These are phyloP conservation scores for Podaxis carcinomalis DNA, from an alignment of 768 basidiomycete species.

Conservation along the genomic window DNA sequence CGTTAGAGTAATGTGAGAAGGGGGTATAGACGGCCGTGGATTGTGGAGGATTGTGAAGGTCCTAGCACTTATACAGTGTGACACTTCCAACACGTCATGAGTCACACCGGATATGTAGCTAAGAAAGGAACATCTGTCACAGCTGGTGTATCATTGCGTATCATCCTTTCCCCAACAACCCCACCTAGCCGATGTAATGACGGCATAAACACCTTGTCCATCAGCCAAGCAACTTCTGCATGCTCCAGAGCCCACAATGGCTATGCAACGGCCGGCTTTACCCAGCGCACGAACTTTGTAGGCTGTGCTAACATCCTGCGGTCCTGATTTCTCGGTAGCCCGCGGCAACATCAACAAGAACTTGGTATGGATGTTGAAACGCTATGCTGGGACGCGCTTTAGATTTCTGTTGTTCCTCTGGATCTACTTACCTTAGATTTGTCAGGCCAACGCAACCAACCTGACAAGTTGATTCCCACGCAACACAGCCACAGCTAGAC, in stretches of 20 bases:
- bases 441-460: neutral
- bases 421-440: neutral
- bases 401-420: neutral
- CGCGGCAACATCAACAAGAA: neutral
- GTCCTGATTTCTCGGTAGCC: neutral
- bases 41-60: neutral
- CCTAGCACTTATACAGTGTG: slow-evolving; percentile 4
- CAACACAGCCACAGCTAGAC: neutral
- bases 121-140: neutral
- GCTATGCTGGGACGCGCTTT: neutral
- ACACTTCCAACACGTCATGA: neutral
- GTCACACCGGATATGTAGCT: neutral
- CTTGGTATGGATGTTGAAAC: neutral
- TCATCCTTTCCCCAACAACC: neutral
- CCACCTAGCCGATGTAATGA: neutral
- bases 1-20: neutral
- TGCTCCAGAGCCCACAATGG: neutral
- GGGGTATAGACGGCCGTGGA: neutral
- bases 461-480: neutral
- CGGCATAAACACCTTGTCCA: neutral
- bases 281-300: neutral
- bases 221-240: neutral
- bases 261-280: neutral
- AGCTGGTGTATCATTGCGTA: neutral
- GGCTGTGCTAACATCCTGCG: neutral